Percentiles rank a stretch among this genome's conserved stretches.
Conservation (phyloP, 2,329 filamentous ascomycete species). For the Neoarthrinium moseri region DNA sequence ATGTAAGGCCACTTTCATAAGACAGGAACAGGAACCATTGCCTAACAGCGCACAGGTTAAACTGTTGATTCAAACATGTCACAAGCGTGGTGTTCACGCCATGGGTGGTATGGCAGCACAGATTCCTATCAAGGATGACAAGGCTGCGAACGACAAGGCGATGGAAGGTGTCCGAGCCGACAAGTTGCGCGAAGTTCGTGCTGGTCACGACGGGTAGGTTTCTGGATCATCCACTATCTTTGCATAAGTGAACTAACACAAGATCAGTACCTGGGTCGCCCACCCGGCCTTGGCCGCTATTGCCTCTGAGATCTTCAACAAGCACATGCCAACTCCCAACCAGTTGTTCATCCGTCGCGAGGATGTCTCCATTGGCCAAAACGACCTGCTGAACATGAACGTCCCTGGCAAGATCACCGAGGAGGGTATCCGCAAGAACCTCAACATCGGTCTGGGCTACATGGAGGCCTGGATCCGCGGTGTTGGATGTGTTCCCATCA, state of each 20-base stretch:
- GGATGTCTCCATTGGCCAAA: conserved; percentile 81
- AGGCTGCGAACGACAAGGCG: conserved; percentile 84
- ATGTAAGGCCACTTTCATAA: conserved; percentile 44
- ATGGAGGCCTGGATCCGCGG: conserved; percentile 99
- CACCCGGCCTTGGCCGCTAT: conserved; percentile 90
- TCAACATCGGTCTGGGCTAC: conserved; percentile 94
- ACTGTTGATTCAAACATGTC: conserved; percentile 96
- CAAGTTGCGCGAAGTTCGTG: conserved; percentile 92
- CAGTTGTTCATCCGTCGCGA: conserved; percentile 89
- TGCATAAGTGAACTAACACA: not conserved
- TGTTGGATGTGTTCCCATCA: conserved; percentile 94
- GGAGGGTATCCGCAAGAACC: conserved; percentile 93
- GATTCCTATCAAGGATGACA: conserved; percentile 97
- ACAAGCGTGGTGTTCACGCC: conserved; percentile 93
- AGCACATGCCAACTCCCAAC: conserved; percentile 98
- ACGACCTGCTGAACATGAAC: conserved; percentile 97
- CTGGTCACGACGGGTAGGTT: conserved; percentile 75
- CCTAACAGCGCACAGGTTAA: conserved; percentile 52
- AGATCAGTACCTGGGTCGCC: conserved; percentile 79
- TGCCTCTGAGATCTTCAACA: conserved; percentile 91
- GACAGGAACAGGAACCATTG: not conserved
- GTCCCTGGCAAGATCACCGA: conserved; percentile 90
- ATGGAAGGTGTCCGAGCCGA: conserved; percentile 93
- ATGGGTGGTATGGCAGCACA: conserved; percentile 99
- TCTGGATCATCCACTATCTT: not conserved